Evolutionary conservation across 306 rosid genomes (phyloP), one percentile per base, ranked within the genome.

Genomic region (Benincasa hispida): DNA sequence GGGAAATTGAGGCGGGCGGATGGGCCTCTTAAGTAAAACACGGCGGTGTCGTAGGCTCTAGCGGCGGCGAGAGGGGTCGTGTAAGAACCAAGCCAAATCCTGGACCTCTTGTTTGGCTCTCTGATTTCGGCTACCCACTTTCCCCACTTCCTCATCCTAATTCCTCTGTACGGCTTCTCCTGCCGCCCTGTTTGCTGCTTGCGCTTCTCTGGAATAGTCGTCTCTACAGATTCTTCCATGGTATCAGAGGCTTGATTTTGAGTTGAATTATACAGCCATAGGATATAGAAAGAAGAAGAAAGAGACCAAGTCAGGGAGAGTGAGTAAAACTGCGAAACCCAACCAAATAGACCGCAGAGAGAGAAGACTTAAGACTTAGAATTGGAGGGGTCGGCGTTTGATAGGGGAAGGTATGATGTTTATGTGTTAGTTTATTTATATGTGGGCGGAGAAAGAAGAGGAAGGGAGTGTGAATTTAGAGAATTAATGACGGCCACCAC

Each of bases 131-230:
- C 94, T 42, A 89, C 94, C 94, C 94, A 89, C 82, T 89, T 89
- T 0, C 94, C 94, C 94, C 94, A 89, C 89, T 89, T 89, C 77
- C 94, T 89, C 87, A 84, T 87, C 87, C 94, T 86, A 78, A 89
- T 89, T 14, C 94, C 94, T 80, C 91, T 78, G 82, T 87, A 89
- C 0, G 86, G 91, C 73, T 89, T 89, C 32, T 80, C 3, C 0
- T 82, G 77, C 13, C 72, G 76, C 2, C 60, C 82, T 15, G 70
- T 75, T 28, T 41, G 72, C 79, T 88, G 55, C 58, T 76, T 88
- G 3, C 88, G 82, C 47, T 87, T 84, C 78, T 84, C 89, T 3
- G 79, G 13, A 45, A 69, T 37, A 1, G 81, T 27, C 0, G 66
- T 0, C 0, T 56, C 30, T 4, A 1, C 15, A 0, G 30, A 0